Conservation (phyloP, 2,329 filamentous ascomycete genomes). For the Colletotrichum karsti region DNA sequence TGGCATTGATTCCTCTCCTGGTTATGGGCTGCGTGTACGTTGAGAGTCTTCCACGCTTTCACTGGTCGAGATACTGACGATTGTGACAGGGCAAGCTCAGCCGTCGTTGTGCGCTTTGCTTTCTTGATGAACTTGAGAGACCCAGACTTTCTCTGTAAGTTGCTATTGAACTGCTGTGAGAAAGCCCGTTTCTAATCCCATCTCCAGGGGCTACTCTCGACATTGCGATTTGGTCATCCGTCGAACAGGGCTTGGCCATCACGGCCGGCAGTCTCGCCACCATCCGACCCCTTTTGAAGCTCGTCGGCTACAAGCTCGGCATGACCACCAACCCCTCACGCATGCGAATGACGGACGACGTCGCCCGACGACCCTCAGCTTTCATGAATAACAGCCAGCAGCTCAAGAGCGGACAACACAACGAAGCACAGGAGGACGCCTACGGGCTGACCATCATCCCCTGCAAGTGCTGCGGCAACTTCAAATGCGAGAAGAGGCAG, state of each 20-base stretch:
- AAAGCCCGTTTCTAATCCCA: neutral
- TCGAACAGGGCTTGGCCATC: slow-evolving; percentile 57
- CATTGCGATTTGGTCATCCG: slow-evolving; percentile 58
- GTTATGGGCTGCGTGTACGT: slow-evolving; percentile 62
- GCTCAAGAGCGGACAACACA: neutral
- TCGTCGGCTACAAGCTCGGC: slow-evolving; percentile 41
- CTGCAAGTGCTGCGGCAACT: neutral
- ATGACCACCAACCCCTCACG: slow-evolving; percentile 22
- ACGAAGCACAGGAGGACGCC: neutral
- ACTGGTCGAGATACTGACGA: neutral
- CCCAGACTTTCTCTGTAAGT: slow-evolving; percentile 53
- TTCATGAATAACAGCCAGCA: neutral
- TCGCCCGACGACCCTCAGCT: neutral
- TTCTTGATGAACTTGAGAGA: slow-evolving; percentile 47
- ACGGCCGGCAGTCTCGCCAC: slow-evolving; percentile 57
- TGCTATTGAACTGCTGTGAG: neutral
- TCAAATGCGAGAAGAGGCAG: slow-evolving; percentile 7
- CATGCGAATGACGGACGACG: slow-evolving; percentile 1
- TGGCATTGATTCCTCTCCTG: slow-evolving; percentile 60
- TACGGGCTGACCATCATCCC: slow-evolving; percentile 4
- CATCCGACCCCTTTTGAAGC: slow-evolving; percentile 51
- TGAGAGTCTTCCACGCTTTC: neutral
- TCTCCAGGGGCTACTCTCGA: slow-evolving; percentile 45
- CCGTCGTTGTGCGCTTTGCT: slow-evolving; percentile 49
- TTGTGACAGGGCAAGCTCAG: slow-evolving; percentile 48